Evolutionary conservation across 176 grass and related monocot genomes (phyloP).

Genomic region (Rhynchospora tenuis): DNA sequence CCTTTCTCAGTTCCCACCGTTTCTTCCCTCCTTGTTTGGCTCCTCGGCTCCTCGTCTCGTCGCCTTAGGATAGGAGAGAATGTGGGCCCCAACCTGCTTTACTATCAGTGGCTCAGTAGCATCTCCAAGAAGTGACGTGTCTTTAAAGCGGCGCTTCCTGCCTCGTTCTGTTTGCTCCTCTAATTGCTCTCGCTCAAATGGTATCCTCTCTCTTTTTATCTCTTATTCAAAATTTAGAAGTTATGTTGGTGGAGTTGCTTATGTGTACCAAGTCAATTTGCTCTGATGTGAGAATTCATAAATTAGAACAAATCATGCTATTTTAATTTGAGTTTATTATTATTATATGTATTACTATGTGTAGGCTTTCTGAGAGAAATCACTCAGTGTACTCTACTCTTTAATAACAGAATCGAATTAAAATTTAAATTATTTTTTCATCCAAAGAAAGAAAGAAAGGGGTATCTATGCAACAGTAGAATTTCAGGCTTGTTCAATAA

Average conservation of each 20-base stretch:
- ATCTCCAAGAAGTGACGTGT: slow-evolving; percentile 4
- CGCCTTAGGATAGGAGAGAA: not conserved
- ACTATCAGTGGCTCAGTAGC: not conserved
- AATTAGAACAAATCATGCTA: not conserved
- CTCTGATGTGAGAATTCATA: not conserved
- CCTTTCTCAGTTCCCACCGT: not conserved
- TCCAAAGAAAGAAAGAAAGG: no score
- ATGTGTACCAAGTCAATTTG: not conserved
- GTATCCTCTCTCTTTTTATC: not conserved
- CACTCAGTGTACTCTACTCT: not conserved
- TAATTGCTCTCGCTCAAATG: not conserved
- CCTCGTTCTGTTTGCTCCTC: not conserved
- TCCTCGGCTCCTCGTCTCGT: not conserved
- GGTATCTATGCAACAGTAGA: not conserved
- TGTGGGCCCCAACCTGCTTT: not conserved
- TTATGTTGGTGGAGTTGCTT: not conserved
- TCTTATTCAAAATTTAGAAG: not conserved
- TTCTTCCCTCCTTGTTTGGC: not conserved
- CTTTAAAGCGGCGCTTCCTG: not conserved
- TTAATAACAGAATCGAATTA: not conserved
- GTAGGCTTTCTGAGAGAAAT: not conserved
- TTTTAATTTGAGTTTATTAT: not conserved
- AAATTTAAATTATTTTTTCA: not conserved
- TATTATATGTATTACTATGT: no score
- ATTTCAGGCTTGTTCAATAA: not conserved